Evolutionary conservation across 371 early-diverging fungal species (phyloP).

Genomic region (Circinella umbellata): DNA sequence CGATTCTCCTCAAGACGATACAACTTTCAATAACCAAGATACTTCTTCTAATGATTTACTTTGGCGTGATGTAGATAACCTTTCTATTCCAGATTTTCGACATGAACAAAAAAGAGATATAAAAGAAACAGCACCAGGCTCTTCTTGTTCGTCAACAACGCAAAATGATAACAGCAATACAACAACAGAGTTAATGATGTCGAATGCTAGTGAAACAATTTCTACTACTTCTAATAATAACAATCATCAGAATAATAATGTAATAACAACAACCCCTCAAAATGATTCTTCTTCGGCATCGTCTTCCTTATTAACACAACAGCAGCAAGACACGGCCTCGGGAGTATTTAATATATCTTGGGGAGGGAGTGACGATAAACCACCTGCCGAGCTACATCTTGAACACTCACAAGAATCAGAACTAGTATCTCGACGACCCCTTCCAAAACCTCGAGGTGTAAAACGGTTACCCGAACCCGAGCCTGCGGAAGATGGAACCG

Average conservation of each 20-base stretch:
- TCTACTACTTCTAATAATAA: not conserved
- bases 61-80: constrained; percentile 5
- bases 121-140: not conserved
- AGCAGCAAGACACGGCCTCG: not conserved
- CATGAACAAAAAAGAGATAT: not conserved
- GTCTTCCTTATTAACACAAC: not conserved
- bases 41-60: not conserved
- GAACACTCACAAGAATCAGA: constrained; percentile 17
- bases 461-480: constrained; percentile 52
- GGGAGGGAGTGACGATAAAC: constrained; percentile 54
- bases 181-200: not conserved
- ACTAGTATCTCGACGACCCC: constrained; percentile 25
- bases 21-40: not conserved
- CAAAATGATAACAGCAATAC: not conserved
- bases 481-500: constrained; percentile 44
- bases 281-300: not conserved
- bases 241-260: not conserved
- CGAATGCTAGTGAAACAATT: not conserved
- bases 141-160: not conserved
- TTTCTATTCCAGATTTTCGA: constrained; percentile 2
- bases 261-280: not conserved
- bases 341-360: constrained; percentile 51
- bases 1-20: not conserved
- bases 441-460: constrained; percentile 55
- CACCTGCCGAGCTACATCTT: constrained; percentile 41